A percentile compares a stretch with the other conserved stretches of the same genome.
Evolutionary conservation across 176 grass and related monocot genomes (phyloP).

Genomic region (Lolium rigidum): DNA sequence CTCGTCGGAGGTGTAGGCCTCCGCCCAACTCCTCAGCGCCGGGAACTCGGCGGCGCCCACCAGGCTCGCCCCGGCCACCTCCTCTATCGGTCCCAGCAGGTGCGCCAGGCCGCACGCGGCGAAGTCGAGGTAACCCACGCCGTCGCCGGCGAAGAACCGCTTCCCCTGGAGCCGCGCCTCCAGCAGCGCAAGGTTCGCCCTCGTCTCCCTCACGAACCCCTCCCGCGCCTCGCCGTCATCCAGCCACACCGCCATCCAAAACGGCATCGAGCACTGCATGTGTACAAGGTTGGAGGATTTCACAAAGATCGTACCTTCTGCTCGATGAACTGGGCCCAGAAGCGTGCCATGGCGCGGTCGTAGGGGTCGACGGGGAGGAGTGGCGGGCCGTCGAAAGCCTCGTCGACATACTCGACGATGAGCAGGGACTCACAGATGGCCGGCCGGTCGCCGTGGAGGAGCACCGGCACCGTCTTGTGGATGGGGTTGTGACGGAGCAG

Average conservation of each 20-base stretch:
- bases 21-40: not conserved
- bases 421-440: not conserved
- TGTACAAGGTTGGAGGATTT: too few species aligned
- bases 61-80: not conserved
- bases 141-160: constrained; percentile 22
- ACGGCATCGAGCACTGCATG: constrained; percentile 4
- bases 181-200: not conserved
- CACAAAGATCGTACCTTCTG: not conserved
- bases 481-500: constrained; percentile 48
- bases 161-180: not conserved
- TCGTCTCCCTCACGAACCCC: not conserved
- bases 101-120: not conserved
- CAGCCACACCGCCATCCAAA: constrained; percentile 11
- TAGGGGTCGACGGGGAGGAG: not conserved
- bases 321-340: constrained; percentile 23
- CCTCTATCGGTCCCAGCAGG: not conserved
- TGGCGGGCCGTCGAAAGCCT: constrained; percentile 28
- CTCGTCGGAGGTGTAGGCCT: not conserved
- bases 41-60: not conserved
- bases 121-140: not conserved
- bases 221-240: not conserved
- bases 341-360: constrained; percentile 2
- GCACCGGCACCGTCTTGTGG: constrained; percentile 35
- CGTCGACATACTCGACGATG: constrained; percentile 49
- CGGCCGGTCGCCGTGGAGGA: constrained; percentile 32